Base-by-base conservation (phyloP, 768 basidiomycete genomes). In the Phlebiopsis gigantea region DNA sequence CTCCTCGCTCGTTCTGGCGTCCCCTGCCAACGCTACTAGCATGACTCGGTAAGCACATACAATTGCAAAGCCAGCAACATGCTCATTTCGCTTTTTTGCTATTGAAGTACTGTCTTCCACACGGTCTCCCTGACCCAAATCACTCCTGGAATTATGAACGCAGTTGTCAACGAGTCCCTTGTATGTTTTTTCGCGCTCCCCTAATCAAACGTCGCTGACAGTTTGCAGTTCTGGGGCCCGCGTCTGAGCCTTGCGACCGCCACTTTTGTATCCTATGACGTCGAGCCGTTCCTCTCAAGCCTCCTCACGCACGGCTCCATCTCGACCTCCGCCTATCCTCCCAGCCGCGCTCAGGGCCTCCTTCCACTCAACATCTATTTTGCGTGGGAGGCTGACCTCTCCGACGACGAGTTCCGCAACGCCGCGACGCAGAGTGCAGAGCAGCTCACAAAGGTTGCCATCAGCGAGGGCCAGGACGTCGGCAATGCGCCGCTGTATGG, bases 261-360 rank as follows among this genome's bases (percentile, higher is more conserved):
- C 47, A 75, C 74, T 0, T 66, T 73, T 48, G 59, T 74, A 54
- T 67, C 71, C 34, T 81, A 82, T 63, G 75, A 73, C 47, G 72
- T 80, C 44, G 81, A 85, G 56, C 79, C 80, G 0, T 76, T 83
- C 72, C 69, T 80, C 1, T 66, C 77, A 0, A 61, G 62, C 46
- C 55, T 77, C 50, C 75, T 76, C 58, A 67, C 68, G 5, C 76
- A 77, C 57, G 74, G 65, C 30, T 53, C 66, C 28, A 66, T 62
- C 29, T 60, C 47, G 10, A 56, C 67, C 0, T 73, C 79, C 19
- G 82, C 82, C 2, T 83, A 75, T 66, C 82, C 80, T 1, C 75
- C 76, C 12, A 66, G 67, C 25, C 76, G 80, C 47, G 52, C 62
- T 0, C 55, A 53, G 3, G 65, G 68, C 30, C 72, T 77, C 57